Base-by-base conservation (phyloP, 2,329 filamentous ascomycete genomes). In the Stachybotrys echinatus region DNA sequence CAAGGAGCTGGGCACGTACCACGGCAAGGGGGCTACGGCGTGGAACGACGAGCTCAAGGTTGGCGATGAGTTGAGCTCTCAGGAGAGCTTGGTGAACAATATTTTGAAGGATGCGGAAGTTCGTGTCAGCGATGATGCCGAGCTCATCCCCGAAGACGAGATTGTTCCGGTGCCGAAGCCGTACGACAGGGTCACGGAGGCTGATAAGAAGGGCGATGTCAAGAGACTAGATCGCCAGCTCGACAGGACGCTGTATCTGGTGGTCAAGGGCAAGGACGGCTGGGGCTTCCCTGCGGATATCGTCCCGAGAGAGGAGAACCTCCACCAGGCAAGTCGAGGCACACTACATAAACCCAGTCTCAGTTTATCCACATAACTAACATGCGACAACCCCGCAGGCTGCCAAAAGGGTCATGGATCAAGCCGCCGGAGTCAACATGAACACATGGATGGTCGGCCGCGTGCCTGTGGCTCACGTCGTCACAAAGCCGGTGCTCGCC, bases 401-500 rank as follows among this genome's bases (percentile, higher is more conserved):
- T 42, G 91, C 92, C 37, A 82, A 90, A 64, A 82, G 91, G 52
- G 84, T 91, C 49, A 77, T 97, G 21, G 76, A 85, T 48, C 79
- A 89, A 61, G 77, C 89, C 4, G 91, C 87, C 10, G 94, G 94
- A 51, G 73, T 88, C 53, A 95, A 99, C 77, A 97, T 99, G 92
- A 97, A 97, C 75, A 96, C 91, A 49, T 99, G 94, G 92, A 83
- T 97, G 59, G 88, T 99, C 47, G 92, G 91, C 53, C 91, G 91
- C 61, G 87, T 88, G 51, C 94, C 94, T 12, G 81, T 96, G 51
- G 92, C 92, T 22, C 88, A 96, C 71, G 73, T 88, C 62, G 76
- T 88, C 57, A 74, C 73, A 53, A 73, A 82, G 54, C 77, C 77
- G 58, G 58, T 67, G 61, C 59, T 74, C 63, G 65, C 68, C 58